phyloP scores from a whole-genome alignment of 768 basidiomycete species.

The Pulveroboletus ravenelii region DNA sequence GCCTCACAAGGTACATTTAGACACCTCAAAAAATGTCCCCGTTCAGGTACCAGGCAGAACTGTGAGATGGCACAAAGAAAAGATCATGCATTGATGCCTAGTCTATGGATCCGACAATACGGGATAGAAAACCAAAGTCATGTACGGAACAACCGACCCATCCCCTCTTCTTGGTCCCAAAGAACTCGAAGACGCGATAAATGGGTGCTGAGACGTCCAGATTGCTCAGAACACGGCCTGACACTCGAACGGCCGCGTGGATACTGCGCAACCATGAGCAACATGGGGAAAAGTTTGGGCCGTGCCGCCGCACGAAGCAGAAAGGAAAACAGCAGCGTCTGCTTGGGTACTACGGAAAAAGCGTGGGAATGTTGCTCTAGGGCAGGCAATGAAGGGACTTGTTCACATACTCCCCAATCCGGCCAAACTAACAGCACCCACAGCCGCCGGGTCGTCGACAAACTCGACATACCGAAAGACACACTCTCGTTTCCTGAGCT shows the following conservation, averaged over 20 bases:
- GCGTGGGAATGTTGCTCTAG: conserved; percentile 20
- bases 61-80: too few species aligned
- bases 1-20: too few species aligned
- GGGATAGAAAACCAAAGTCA: neutral
- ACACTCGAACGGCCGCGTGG: conserved; percentile 84
- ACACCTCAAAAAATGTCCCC: too few species aligned
- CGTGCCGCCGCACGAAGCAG: conserved; percentile 77
- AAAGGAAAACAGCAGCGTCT: neutral
- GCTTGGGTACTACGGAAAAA: neutral
- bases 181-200: conserved; percentile 43
- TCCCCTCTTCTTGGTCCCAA: conserved; percentile 42
- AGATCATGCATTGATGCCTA: too few species aligned
- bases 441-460: conserved; percentile 63
- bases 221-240: conserved; percentile 74
- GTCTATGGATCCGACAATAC: too few species aligned
- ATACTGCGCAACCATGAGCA: conserved; percentile 71
- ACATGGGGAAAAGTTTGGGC: conserved; percentile 78
- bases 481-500: conserved; percentile 53
- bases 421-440: conserved; percentile 59
- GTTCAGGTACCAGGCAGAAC: too few species aligned
- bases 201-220: conserved; percentile 80
- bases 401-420: neutral
- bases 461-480: conserved; percentile 62
- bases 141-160: conserved; percentile 74
- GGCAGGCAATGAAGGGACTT: conserved; percentile 3